phyloP scores from a whole-genome alignment of 352 stramenopile genomes.

The Nothophytophthora sp. region DNA sequence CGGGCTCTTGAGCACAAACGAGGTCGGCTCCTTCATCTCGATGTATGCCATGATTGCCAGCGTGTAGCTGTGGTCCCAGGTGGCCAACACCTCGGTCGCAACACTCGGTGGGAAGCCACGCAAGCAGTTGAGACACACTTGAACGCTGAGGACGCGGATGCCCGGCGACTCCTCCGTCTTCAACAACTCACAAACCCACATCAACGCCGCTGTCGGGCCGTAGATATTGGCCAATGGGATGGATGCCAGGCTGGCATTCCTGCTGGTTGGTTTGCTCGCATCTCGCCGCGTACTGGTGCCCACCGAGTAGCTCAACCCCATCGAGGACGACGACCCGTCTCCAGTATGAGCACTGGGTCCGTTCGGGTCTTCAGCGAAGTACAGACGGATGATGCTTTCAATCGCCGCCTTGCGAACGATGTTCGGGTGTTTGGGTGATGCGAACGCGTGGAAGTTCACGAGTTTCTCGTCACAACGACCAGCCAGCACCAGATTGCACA shows the following conservation, averaged over 20 bases:
- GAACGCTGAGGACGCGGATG: slow-evolving; percentile 73
- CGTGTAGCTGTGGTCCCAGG: slow-evolving; percentile 85
- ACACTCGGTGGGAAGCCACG: slow-evolving; percentile 73
- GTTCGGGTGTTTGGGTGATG: slow-evolving; percentile 72
- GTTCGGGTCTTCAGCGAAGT: slow-evolving; percentile 81
- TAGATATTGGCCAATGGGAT: slow-evolving; percentile 55
- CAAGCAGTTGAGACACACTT: slow-evolving; percentile 84
- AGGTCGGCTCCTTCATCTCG: slow-evolving; percentile 75
- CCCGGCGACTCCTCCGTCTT: slow-evolving; percentile 67
- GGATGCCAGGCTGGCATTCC: slow-evolving; percentile 8
- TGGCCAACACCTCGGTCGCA: slow-evolving; percentile 74
- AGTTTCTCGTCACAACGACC: slow-evolving; percentile 68
- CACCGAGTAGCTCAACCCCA: slow-evolving; percentile 12
- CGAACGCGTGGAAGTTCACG: slow-evolving; percentile 74
- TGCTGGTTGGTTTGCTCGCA: too few relatives aligned
- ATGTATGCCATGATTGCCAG: slow-evolving; percentile 72
- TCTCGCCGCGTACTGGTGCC: slow-evolving; percentile 11
- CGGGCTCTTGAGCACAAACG: slow-evolving; percentile 75
- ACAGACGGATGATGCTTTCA: slow-evolving; percentile 81
- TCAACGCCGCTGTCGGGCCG: slow-evolving; percentile 61
- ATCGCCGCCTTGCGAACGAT: slow-evolving; percentile 83
- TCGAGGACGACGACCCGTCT: slow-evolving; percentile 13
- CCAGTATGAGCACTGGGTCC: slow-evolving; percentile 16
- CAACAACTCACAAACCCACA: slow-evolving; percentile 73
- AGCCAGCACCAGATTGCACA: slow-evolving; percentile 78